These are phyloP conservation scores for Monosporascus cannonballus DNA, from an alignment of 2,329 filamentous ascomycete species.

Conservation along the genomic window DNA sequence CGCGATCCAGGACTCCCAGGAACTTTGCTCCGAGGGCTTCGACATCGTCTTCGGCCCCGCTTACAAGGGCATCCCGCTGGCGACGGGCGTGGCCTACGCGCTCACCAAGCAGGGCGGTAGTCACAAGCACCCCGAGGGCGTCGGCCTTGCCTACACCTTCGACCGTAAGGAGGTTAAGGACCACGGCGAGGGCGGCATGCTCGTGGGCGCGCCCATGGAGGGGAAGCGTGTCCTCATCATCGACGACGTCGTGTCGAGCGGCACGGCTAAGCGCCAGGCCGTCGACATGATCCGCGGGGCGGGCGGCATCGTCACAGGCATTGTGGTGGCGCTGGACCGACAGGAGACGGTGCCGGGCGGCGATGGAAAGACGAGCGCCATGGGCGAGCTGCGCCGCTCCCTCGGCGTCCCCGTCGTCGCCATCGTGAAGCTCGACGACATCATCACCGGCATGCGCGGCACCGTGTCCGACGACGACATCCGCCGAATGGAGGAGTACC, in stretches of 20 bases:
- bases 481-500: slow-evolving; percentile 67
- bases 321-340: slow-evolving; percentile 82
- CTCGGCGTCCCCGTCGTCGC: slow-evolving; percentile 77
- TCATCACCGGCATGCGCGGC: slow-evolving; percentile 63
- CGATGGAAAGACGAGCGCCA: slow-evolving; percentile 69
- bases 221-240: slow-evolving; percentile 85
- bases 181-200: slow-evolving; percentile 89
- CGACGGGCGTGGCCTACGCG: slow-evolving; percentile 68
- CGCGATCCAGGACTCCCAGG: slow-evolving; percentile 40
- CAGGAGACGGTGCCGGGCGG: slow-evolving; percentile 70
- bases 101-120: slow-evolving; percentile 62
- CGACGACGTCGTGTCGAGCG: slow-evolving; percentile 94
- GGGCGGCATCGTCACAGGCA: slow-evolving; percentile 78
- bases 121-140: slow-evolving; percentile 54
- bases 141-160: slow-evolving; percentile 65
- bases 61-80: slow-evolving; percentile 96
- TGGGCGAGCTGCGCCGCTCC: slow-evolving; percentile 79
- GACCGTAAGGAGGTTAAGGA: slow-evolving; percentile 96
- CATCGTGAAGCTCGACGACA: slow-evolving; percentile 79
- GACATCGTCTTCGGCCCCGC: slow-evolving; percentile 91
- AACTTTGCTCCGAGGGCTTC: slow-evolving; percentile 44
- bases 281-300: slow-evolving; percentile 83
- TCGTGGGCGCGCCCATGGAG: slow-evolving; percentile 80
- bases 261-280: slow-evolving; percentile 88
- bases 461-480: slow-evolving; percentile 58